Conservation (phyloP, 2,329 filamentous ascomycete genomes). For the Xylaria digitata region DNA sequence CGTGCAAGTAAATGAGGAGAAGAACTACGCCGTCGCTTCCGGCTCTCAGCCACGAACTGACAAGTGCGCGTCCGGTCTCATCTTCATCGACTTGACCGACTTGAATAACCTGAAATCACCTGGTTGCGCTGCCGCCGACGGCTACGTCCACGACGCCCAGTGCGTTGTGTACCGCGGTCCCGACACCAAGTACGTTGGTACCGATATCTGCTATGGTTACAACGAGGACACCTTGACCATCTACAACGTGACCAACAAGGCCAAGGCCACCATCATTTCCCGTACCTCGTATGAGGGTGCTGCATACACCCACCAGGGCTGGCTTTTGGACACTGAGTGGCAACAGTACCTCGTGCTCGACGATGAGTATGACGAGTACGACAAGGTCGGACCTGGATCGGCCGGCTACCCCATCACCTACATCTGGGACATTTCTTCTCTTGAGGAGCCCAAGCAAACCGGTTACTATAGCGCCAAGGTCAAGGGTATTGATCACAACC, state of each 20-base stretch:
- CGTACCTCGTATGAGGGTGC: conserved; percentile 65
- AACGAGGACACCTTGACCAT: conserved; percentile 64
- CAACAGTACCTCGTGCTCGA: conserved; percentile 57
- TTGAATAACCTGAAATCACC: conserved; percentile 63
- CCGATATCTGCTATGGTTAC: conserved; percentile 67
- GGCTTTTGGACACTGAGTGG: conserved; percentile 56
- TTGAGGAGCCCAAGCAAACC: conserved; percentile 55
- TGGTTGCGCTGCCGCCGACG: conserved; percentile 65
- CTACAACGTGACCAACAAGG: conserved; percentile 63
- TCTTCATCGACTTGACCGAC: conserved; percentile 68
- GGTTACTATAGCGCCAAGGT: conserved; percentile 54
- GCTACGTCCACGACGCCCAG: conserved; percentile 72
- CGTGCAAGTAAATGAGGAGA: conserved; percentile 59
- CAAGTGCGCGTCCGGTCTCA: conserved; percentile 64
- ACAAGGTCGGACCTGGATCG: conserved; percentile 52
- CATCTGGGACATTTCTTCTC: conserved; percentile 58
- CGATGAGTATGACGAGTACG: conserved; percentile 61
- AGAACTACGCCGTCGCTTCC: conserved; percentile 59
- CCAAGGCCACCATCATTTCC: conserved; percentile 57
- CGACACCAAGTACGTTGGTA: conserved; percentile 57
- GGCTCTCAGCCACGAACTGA: conserved; percentile 54
- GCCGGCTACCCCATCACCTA: conserved; percentile 57
- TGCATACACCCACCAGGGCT: conserved; percentile 66
- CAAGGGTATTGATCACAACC: conserved; percentile 57
- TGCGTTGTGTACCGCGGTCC: conserved; percentile 67